Evolutionary conservation across 495 filamentous ascomycete genomes (phyloP), one percentile per base, ranked within the genome.

Genomic region (Aspergillus ellipticus): DNA sequence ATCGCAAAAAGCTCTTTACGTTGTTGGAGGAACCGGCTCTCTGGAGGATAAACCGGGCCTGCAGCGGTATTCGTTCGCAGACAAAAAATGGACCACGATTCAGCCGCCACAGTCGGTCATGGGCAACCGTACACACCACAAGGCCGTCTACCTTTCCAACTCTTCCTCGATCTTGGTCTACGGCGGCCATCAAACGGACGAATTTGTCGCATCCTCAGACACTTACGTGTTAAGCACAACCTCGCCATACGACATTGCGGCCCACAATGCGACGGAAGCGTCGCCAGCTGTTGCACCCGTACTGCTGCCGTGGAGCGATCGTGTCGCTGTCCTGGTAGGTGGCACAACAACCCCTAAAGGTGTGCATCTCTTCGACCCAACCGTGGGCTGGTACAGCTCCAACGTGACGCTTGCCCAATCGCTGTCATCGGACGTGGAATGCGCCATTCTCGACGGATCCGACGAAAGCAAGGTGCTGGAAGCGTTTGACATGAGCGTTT

Each of bases 401-500:
- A 78, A 80, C 8, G 77, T 81, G 6, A 80, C 78, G 16, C 72
- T 96, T 37, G 73, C 76, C n/a, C 60, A 74, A 29, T 77, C 80
- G 13, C 58, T 93, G 9, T 63, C 80, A 6, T 79, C 81, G 55
- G 79, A 82, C 26, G 68, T 82, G n/a, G 80, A 84, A 61, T 83
- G 79, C 16, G 77, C 82, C 6, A 67, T 97, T 13, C 67, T 96
- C 17, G 73, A 75, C 49, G 86, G 84, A 7, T 81, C 85, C 39
- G 89, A 96, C 64, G 89, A 85, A 4, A 91, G 88, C 69, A 94
- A 91, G 66, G 77, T 90, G n/a, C 74, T 97, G 11, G 82, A 92
- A 58, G 82, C 82, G 1, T 97, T 92, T 66, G 84, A 96, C 64
- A 82, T 93, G 79, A 80, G 74, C 11, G 75, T 75, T 10, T 85